These are phyloP conservation scores for Aspergillus carbonarius DNA, from an alignment of 2,329 filamentous ascomycete genomes.

Conservation along the genomic window DNA sequence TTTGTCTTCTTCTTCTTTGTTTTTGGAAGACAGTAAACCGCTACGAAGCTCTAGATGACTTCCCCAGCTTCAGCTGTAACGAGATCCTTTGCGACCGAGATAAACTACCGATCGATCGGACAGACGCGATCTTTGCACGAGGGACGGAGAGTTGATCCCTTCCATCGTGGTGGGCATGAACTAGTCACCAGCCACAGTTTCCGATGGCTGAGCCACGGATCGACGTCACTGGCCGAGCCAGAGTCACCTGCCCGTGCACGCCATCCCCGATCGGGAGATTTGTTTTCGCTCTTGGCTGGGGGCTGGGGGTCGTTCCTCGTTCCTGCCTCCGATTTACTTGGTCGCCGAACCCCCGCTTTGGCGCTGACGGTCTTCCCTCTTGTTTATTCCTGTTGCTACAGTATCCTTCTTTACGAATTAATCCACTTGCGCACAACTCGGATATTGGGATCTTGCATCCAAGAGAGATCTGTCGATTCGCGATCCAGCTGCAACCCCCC, in stretches of 20 bases:
- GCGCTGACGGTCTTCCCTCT: not conserved
- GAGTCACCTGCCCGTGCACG: slow-evolving; percentile 26
- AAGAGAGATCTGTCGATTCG: not conserved
- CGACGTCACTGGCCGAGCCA: slow-evolving; percentile 19
- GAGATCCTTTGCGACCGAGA: not conserved
- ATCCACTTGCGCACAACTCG: not conserved
- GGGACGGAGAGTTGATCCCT: not conserved
- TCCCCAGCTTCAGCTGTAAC: too few relatives aligned
- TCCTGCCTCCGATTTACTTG: slow-evolving; percentile 19
- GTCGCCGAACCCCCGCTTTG: slow-evolving; percentile 6
- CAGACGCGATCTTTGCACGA: not conserved
- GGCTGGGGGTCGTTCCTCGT: slow-evolving; percentile 19
- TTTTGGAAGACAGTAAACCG: too few relatives aligned
- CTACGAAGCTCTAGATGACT: too few relatives aligned
- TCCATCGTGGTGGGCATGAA: not conserved
- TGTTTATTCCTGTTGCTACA: slow-evolving; percentile 4
- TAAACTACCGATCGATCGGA: not conserved
- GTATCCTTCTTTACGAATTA: not conserved
- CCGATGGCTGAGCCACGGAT: slow-evolving; percentile 21
- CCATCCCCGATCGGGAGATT: slow-evolving; percentile 41
- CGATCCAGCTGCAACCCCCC: not conserved
- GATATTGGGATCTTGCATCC: not conserved
- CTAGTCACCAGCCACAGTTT: not conserved
- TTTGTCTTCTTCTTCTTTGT: too few relatives aligned
- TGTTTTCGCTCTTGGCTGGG: slow-evolving; percentile 34